Percentiles rank a stretch among this genome's conserved stretches.
Evolutionary conservation across 192 early-diverging fungal genomes (phyloP).

Genomic region (Entophlyctis luteolus): DNA sequence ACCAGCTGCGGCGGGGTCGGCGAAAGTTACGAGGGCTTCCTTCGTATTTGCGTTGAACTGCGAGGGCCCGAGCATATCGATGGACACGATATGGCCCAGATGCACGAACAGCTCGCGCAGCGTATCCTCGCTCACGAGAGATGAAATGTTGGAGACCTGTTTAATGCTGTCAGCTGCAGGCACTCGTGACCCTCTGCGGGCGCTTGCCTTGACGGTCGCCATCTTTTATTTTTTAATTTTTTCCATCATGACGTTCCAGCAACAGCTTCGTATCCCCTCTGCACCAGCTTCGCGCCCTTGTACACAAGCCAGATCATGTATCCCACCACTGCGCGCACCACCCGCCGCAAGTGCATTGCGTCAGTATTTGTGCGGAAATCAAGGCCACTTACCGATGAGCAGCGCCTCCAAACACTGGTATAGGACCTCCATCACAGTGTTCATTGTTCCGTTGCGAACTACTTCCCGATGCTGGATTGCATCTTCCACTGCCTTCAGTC

Average conservation of each 20-base stretch:
- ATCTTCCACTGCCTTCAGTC: constrained; percentile 15
- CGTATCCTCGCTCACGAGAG: constrained; percentile 52
- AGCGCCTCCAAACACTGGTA: constrained; percentile 18
- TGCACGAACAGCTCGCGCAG: constrained; percentile 56
- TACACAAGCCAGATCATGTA: constrained; percentile 17
- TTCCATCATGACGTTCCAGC: too few species aligned
- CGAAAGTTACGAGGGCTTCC: constrained; percentile 63
- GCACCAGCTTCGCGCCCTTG: neutral
- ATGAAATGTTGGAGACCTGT: constrained; percentile 65
- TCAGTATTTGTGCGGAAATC: neutral
- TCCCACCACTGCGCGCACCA: neutral
- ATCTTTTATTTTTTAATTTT: too few species aligned
- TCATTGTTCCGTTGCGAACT: neutral
- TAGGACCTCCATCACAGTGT: constrained; percentile 1
- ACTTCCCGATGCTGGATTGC: neutral
- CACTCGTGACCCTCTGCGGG: neutral
- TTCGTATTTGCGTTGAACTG: constrained; percentile 36
- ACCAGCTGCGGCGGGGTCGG: constrained; percentile 41
- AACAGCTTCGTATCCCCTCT: neutral
- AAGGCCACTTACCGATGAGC: neutral
- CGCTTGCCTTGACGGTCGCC: too few species aligned
- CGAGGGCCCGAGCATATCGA: constrained; percentile 42
- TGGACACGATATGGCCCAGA: constrained; percentile 48
- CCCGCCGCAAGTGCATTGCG: neutral
- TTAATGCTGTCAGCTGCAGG: too few species aligned